phyloP scores from a whole-genome alignment of 2,329 filamentous ascomycete genomes.

The Thermothelomyces thermophilus region DNA sequence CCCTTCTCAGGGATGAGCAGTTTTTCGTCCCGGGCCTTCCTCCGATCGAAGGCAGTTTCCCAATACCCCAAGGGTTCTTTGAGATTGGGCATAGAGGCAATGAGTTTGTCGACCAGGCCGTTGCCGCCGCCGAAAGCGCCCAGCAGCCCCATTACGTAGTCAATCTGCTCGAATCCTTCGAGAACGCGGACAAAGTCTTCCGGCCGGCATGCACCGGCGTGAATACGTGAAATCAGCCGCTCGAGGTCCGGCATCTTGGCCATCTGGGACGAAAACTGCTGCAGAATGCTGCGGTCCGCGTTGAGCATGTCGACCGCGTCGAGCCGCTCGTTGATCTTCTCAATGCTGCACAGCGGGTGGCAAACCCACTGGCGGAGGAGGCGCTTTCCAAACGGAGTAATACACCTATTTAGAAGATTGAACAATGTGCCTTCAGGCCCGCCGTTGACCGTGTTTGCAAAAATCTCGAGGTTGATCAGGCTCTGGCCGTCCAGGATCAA shows the following conservation, averaged over 20 bases:
- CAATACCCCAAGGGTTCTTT: constrained; percentile 69
- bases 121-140: constrained; percentile 67
- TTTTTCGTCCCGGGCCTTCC: constrained; percentile 69
- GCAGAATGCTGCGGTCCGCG: constrained; percentile 69
- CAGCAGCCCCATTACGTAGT: constrained; percentile 82
- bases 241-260: constrained; percentile 92
- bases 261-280: constrained; percentile 82
- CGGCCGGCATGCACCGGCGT: constrained; percentile 81
- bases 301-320: constrained; percentile 94
- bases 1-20: constrained; percentile 79
- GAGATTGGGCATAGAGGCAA: constrained; percentile 80
- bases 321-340: constrained; percentile 84
- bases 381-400: constrained; percentile 94
- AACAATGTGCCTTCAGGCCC: constrained; percentile 82
- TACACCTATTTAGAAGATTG: constrained; percentile 81
- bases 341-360: constrained; percentile 80
- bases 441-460: constrained; percentile 86
- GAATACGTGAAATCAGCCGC: constrained; percentile 85
- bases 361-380: constrained; percentile 96
- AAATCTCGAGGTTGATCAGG: constrained; percentile 95
- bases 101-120: constrained; percentile 76
- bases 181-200: constrained; percentile 91
- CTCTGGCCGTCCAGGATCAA: constrained; percentile 93
- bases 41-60: constrained; percentile 86
- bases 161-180: constrained; percentile 95